Evolutionary conservation across 2,329 filamentous ascomycete species (phyloP).

Genomic region (Fusarium clavum): DNA sequence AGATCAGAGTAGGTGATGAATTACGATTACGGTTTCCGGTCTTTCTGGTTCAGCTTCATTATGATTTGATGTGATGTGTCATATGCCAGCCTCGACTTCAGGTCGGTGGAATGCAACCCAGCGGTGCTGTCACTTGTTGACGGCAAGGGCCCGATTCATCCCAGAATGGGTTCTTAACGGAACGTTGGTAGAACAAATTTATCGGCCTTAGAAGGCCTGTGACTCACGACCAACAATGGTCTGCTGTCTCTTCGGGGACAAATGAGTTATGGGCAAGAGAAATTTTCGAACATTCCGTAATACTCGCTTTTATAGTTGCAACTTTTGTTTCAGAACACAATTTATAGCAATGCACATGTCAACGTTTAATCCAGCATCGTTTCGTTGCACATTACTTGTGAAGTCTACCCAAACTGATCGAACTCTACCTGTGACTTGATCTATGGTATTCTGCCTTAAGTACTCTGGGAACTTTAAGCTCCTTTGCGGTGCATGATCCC

Average conservation of each 20-base stretch:
- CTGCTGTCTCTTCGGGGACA: conserved; percentile 43
- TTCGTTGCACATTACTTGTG: not conserved
- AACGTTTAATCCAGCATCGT: not conserved
- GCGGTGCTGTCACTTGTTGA: conserved; percentile 79
- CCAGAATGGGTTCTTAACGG: conserved; percentile 81
- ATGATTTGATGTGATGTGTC: conserved; percentile 16
- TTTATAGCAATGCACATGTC: not conserved
- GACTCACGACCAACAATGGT: conserved; percentile 43
- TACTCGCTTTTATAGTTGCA: not conserved
- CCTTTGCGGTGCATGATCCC: conserved; percentile 49
- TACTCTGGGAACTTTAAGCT: conserved; percentile 4
- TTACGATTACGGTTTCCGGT: conserved; percentile 38
- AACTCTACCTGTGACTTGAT: not conserved
- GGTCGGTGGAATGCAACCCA: conserved; percentile 57
- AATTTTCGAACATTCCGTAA: conserved; percentile 54
- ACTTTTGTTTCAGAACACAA: not conserved
- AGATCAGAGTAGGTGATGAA: conserved; percentile 46
- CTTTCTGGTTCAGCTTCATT: conserved; percentile 18
- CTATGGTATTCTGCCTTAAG: not conserved
- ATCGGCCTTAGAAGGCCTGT: conserved; percentile 56
- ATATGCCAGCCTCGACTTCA: conserved; percentile 2
- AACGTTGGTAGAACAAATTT: conserved; percentile 76
- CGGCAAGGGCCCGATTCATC: conserved; percentile 77
- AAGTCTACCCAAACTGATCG: not conserved
- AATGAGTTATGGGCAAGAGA: conserved; percentile 57